A percentile compares a stretch with the other conserved stretches of the same genome.
These are phyloP conservation scores for Cordyceps militaris DNA, from an alignment of 2,329 filamentous ascomycete species.

Conservation along the genomic window DNA sequence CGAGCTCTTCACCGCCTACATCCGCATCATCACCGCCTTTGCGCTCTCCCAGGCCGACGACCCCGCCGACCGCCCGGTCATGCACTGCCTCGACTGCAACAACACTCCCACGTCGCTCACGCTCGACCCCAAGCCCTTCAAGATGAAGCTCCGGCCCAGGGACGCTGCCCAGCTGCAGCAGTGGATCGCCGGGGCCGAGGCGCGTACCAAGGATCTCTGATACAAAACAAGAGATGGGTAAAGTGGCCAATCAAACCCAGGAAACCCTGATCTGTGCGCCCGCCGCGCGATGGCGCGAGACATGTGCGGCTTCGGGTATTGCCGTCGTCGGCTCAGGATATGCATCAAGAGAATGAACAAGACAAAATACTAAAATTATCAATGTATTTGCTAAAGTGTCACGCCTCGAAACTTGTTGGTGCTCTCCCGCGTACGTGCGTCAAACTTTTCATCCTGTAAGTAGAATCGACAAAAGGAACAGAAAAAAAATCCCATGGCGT, in stretches of 20 bases:
- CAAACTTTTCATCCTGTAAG: background rate
- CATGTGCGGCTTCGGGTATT: too few relatives aligned
- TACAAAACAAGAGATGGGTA: background rate
- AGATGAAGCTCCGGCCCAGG: constrained; percentile 46
- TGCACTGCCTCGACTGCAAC: constrained; percentile 52
- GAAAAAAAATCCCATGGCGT: background rate
- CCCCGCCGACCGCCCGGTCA: constrained; percentile 40
- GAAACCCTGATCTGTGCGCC: too few relatives aligned
- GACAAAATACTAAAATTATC: background rate
- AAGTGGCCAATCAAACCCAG: too few relatives aligned
- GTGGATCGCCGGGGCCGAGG: constrained; percentile 48
- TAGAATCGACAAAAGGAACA: background rate
- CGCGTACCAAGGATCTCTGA: constrained; percentile 39
- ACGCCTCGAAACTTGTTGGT: background rate
- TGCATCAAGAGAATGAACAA: background rate
- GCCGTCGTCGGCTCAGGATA: background rate
- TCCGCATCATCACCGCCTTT: constrained; percentile 53
- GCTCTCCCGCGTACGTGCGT: background rate
- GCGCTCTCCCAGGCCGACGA: constrained; percentile 43
- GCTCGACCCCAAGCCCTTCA: constrained; percentile 56
- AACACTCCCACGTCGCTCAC: constrained; percentile 50
- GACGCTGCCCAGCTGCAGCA: constrained; percentile 36
- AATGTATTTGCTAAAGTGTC: background rate
- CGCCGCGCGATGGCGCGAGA: too few relatives aligned
- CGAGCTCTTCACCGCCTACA: constrained; percentile 53